A percentile compares a stretch with the other conserved stretches of the same genome.
phyloP scores from a whole-genome alignment of 1,284 basidiomycete genomes.

The Austroboletus rostrupii region DNA sequence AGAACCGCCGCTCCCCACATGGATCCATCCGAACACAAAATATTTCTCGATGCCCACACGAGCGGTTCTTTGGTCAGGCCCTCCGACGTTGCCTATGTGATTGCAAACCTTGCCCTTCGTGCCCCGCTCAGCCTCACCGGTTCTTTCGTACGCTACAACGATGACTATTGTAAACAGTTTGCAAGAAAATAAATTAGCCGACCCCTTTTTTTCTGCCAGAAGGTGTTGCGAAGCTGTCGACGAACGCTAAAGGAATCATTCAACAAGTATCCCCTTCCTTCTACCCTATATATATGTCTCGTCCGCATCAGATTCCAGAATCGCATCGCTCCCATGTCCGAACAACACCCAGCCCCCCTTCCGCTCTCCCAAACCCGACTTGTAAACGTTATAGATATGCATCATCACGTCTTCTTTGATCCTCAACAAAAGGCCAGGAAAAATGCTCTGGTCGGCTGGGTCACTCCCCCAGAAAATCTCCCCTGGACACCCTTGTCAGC shows the following conservation, averaged over 20 bases:
- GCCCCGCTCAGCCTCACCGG: constrained; percentile 64
- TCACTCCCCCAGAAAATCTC: constrained; percentile 55
- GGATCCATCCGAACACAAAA: constrained; percentile 46
- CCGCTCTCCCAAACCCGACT: constrained; percentile 1
- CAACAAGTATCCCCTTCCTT: constrained; percentile 6
- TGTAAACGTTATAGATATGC: constrained; percentile 53
- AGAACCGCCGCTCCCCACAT: constrained; percentile 47
- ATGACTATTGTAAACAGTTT: constrained; percentile 57
- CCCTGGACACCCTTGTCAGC: constrained; percentile 62
- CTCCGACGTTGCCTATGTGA: constrained; percentile 69
- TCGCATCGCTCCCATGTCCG: constrained; percentile 13
- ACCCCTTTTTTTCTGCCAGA: constrained; percentile 15
- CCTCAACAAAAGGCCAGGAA: constrained; percentile 42
- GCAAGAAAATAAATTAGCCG: constrained; percentile 30
- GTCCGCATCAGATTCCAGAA: not conserved
- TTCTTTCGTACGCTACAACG: constrained; percentile 71
- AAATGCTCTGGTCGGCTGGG: constrained; percentile 52
- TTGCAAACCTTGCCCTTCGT: constrained; percentile 60
- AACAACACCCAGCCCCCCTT: constrained; percentile 1
- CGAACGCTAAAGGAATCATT: constrained; percentile 11
- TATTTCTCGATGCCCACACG: constrained; percentile 58
- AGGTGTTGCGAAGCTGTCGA: constrained; percentile 12
- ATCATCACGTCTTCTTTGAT: constrained; percentile 67
- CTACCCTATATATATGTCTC: constrained; percentile 1
- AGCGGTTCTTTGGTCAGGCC: constrained; percentile 68